phyloP scores from a whole-genome alignment of 371 early-diverging fungal species.

The Gilbertella persicaria region DNA sequence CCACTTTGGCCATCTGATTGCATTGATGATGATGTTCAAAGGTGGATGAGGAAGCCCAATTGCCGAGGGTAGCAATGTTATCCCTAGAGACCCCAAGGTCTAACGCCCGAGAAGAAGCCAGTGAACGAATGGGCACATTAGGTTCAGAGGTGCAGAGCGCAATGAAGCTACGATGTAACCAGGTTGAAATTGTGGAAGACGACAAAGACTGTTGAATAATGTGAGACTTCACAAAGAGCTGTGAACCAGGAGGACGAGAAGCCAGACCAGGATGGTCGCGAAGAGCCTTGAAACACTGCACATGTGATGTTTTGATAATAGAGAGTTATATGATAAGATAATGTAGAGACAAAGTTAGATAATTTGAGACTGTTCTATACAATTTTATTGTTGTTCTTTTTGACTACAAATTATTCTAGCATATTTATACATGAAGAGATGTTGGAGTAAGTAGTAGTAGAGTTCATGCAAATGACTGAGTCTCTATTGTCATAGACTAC shows the following conservation, averaged over 20 bases:
- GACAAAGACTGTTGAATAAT: not conserved
- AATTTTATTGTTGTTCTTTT: no score
- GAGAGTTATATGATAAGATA: no score
- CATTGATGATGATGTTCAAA: no score
- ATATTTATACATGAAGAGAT: no score
- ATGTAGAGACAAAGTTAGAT: no score
- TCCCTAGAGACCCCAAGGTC: slow-evolving; percentile 4
- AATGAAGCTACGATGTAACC: not conserved
- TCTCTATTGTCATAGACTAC: no score
- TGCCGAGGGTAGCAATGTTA: slow-evolving; percentile 12
- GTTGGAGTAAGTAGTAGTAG: no score
- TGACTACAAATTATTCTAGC: no score
- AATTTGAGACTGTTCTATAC: no score
- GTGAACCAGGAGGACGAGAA: not conserved
- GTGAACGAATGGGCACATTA: not conserved
- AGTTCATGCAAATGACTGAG: no score
- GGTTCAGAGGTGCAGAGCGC: not conserved
- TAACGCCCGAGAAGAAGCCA: slow-evolving; percentile 9
- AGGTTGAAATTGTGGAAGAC: slow-evolving; percentile 2
- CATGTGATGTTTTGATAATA: not conserved
- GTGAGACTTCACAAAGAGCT: not conserved
- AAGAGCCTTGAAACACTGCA: not conserved
- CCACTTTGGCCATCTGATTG: slow-evolving; percentile 2
- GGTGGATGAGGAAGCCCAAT: slow-evolving; percentile 2
- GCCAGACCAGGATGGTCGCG: not conserved